Base-by-base conservation (phyloP, 129 eudicot species). In the Kitagawia praeruptora region DNA sequence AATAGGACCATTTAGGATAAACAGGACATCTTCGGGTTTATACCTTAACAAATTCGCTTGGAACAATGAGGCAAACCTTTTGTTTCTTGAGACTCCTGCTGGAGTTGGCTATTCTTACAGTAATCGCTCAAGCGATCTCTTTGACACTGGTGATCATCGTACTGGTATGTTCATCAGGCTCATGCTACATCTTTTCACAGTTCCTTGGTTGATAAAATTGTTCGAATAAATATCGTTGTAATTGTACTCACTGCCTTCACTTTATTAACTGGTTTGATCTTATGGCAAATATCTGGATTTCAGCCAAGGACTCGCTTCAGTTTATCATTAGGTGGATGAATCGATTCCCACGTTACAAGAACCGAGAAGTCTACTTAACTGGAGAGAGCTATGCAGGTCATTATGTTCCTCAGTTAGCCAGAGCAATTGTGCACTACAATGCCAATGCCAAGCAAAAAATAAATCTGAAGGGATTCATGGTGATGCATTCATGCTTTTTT, bases 341-440 rank as follows among this genome's bases (percentile, higher is more conserved):
- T 75, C 87, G 99, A 61, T 95, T 95, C 70, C 97, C 97, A 0
- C 95, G 99, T 11, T 95, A 95, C 84, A 87, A 81, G 66, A 82
- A 82, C 48, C 91, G 97, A 2, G 96, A 86, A 41, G 78, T 92
- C 25, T 95, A 90, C 72, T 64, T 95, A 15, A 87, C 93, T 1
- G 99, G 99, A 73, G 99, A 95, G 88, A 95, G 99, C 83, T 95
- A 95, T 25, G 99, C 99, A 0, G 99, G 99, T 5, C 99, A 95
- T 46, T 95, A 95, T 44, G 99, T 95, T 28, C 99, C 99, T 75
- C 99, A 95, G 79, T 64, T 95, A 72, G 99, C 99, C 12, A 79
- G 85, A 54, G 93, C 78, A 58, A 92, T 95, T 51, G 34, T 92
- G 31, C 66, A 49, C 58, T 80, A 90, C 81, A 95, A 95, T 75